These are phyloP conservation scores for Cytidiella melzeri DNA, from an alignment of 768 basidiomycete genomes.

Conservation along the genomic window DNA sequence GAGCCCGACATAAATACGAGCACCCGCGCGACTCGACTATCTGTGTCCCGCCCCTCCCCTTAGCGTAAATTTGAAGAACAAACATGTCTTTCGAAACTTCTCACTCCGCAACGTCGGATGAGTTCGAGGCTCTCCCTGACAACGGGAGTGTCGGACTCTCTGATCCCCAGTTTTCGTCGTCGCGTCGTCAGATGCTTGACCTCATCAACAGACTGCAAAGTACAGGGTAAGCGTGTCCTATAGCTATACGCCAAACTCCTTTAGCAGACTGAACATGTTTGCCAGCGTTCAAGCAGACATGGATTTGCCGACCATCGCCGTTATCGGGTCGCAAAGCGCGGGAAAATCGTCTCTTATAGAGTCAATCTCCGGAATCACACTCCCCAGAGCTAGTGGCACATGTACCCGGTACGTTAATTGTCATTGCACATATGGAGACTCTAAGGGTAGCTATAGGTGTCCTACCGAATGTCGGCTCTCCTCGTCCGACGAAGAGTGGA, in stretches of 20 bases:
- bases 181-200: slow-evolving; percentile 48
- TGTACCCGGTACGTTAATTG: slow-evolving; percentile 54
- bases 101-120: too few species aligned
- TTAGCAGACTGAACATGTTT: not conserved
- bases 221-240: slow-evolving; percentile 42
- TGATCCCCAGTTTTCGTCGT: slow-evolving; percentile 34
- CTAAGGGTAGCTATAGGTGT: slow-evolving; percentile 23
- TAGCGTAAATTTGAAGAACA: too few species aligned
- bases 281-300: slow-evolving; percentile 61
- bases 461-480: slow-evolving; percentile 33
- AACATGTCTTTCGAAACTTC: too few species aligned
- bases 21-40: too few species aligned
- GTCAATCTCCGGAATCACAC: slow-evolving; percentile 64
- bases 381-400: slow-evolving; percentile 68
- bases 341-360: slow-evolving; percentile 78
- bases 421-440: too few species aligned
- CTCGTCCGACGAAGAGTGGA: slow-evolving; percentile 25
- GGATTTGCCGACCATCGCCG: slow-evolving; percentile 67
- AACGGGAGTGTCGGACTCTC: slow-evolving; percentile 44
- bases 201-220: slow-evolving; percentile 52
- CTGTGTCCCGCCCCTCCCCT: too few species aligned
- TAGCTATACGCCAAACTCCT: slow-evolving; percentile 3
- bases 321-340: slow-evolving; percentile 66
- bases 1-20: too few species aligned
- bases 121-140: not conserved